Evolutionary conservation across 192 early-diverging fungal genomes (phyloP).

Genomic region (Dissophora globulifera): DNA sequence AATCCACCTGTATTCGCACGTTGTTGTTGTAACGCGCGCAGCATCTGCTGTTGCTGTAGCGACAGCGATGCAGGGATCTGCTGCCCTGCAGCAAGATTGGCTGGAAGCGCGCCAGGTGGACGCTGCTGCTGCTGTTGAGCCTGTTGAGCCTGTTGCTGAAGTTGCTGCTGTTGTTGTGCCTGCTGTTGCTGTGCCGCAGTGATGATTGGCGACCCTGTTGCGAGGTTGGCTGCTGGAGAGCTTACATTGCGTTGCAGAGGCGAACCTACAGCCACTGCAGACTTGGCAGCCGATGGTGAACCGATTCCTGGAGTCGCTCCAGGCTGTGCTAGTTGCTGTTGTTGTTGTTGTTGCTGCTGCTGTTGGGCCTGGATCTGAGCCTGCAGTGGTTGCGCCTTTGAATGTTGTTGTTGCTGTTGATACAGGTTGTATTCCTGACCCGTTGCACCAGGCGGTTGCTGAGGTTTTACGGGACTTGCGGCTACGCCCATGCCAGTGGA

Average conservation of each 20-base stretch:
- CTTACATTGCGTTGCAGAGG: constrained; percentile 36
- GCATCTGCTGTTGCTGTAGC: constrained; percentile 1
- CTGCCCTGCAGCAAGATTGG: constrained; percentile 2
- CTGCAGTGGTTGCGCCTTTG: constrained; percentile 15
- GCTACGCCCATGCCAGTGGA: neutral
- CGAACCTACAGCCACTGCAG: constrained; percentile 13
- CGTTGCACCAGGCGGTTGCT: constrained; percentile 5
- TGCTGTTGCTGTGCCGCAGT: constrained; percentile 14
- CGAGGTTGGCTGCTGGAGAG: constrained; percentile 23
- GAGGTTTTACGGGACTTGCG: constrained; percentile 17
- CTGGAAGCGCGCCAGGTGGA: neutral
- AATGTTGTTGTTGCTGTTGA: constrained; percentile 40
- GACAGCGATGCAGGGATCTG: constrained; percentile 8
- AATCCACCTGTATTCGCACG: neutral
- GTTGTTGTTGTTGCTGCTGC: constrained; percentile 5
- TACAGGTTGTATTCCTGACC: constrained; percentile 42
- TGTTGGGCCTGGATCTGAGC: neutral
- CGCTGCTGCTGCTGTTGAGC: constrained; percentile 18
- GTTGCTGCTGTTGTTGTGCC: constrained; percentile 10
- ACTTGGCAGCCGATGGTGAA: constrained; percentile 27
- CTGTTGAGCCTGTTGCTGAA: neutral
- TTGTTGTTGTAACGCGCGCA: constrained; percentile 20
- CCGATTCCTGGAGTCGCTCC: constrained; percentile 6
- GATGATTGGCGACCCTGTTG: constrained; percentile 24
- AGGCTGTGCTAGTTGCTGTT: constrained; percentile 11